Evolutionary conservation across 73 alveolate species (phyloP), one percentile per base, ranked within the genome.

Genomic region (Halteria grandinella): DNA sequence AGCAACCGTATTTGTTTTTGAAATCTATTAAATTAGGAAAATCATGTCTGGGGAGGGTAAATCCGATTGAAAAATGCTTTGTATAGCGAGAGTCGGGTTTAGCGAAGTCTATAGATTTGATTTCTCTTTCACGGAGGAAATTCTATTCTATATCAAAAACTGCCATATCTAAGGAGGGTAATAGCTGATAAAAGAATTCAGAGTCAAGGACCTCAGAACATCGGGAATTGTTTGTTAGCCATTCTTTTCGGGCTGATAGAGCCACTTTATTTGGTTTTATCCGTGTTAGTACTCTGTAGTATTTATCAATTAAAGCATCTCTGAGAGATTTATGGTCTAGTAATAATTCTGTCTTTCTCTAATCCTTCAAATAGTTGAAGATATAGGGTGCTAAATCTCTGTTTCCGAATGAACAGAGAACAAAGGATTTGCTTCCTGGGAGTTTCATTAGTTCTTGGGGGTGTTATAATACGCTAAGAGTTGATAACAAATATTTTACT

Each of bases 81-180:
- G n/a, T 11, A 64, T 63, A 77, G 40, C 81, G 49, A 28, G 77
- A 36, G 33, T 77, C 89, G 1, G 81, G 81, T 12, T 32, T 60
- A 36, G 23, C 64, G 17, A n/a, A 10, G 1, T 64, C 55, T 10
- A 77, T 47, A 0, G 59, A 53, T 17, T 49, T 39, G 50, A 77
- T 64, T 31, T 64, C 32, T 33, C 59, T 63, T 23, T 50, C 70
- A 18, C 50, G 41, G 28, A 63, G 39, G 48, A 40, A 77, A 7
- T 28, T 31, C 7, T 69, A 53, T 41, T 69, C 73, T 4, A 75
- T 62, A 41, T 75, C 79, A 55, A 39, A 75, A 27, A 75, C 10
- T 21, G 58, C 53, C 23, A 77, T 36, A 77, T 77, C 89, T 6
- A 77, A 28, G 15, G 89, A 64, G n/a, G 89, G 89, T n/a, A 47